Conservation (phyloP, 768 basidiomycete genomes). For the Russula compacta region DNA sequence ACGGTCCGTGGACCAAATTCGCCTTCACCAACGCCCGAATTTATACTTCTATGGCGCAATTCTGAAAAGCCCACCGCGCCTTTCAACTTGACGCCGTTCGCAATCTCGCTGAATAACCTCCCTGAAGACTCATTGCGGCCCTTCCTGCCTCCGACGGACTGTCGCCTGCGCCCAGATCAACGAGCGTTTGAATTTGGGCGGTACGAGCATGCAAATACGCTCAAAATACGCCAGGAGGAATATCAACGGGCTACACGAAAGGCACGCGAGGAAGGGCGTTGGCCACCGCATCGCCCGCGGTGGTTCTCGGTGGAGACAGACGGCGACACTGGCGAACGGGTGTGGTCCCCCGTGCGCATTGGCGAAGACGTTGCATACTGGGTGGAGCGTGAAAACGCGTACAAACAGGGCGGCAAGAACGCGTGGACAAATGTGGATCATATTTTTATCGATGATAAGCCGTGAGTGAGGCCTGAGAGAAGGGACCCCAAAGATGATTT, state of each 20-base stretch:
- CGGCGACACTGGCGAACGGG: conserved; percentile 79
- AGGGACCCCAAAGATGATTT: conserved; percentile 31
- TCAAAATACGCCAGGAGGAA: conserved; percentile 79
- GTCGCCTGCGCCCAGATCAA: conserved; percentile 86
- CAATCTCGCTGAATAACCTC: conserved; percentile 86
- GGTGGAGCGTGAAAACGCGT: conserved; percentile 63
- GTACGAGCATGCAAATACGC: conserved; percentile 74
- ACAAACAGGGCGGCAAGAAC: conserved; percentile 32
- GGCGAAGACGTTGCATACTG: conserved; percentile 68
- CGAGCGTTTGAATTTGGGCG: conserved; percentile 86
- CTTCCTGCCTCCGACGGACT: conserved; percentile 83
- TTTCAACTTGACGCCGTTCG: conserved; percentile 94
- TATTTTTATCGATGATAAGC: conserved; percentile 67
- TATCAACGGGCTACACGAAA: conserved; percentile 63
- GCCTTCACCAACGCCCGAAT: conserved; percentile 49
- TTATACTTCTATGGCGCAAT: conserved; percentile 88
- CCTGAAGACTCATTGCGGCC: conserved; percentile 59
- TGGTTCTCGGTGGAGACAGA: conserved; percentile 86
- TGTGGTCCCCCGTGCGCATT: conserved; percentile 65
- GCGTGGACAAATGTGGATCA: conserved; percentile 65
- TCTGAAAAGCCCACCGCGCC: conserved; percentile 74
- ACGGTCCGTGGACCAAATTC: conserved; percentile 39
- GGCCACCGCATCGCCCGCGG: conserved; percentile 66
- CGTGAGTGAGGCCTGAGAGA: conserved; percentile 20
- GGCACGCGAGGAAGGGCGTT: conserved; percentile 63